A percentile compares a stretch with the other conserved stretches of the same genome.
phyloP scores from a whole-genome alignment of 75 land plant species.

The Ceratopteris richardii region DNA sequence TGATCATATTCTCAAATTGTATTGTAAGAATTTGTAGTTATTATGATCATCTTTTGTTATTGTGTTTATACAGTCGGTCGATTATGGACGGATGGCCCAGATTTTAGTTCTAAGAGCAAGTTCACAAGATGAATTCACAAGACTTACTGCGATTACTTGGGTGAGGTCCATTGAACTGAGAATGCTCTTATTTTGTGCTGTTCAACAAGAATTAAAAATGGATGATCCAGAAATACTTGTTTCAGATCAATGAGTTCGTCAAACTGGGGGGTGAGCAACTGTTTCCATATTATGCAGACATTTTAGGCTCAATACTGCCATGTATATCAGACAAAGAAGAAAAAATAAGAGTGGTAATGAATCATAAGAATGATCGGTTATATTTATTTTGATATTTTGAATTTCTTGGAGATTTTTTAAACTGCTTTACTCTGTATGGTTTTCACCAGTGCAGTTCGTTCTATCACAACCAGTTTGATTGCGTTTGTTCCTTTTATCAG shows the following conservation, averaged over 20 bases:
- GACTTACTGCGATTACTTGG: constrained; percentile 95
- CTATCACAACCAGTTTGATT: too few species aligned
- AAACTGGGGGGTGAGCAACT: constrained; percentile 97
- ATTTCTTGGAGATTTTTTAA: not conserved
- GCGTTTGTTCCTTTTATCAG: too few species aligned
- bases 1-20: too few species aligned
- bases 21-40: not conserved
- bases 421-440: not conserved
- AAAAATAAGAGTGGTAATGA: constrained; percentile 87
- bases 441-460: too few species aligned
- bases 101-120: constrained; percentile 88
- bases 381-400: not conserved
- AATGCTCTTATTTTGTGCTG: not conserved
- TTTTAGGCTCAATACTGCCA: constrained; percentile 87
- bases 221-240: not conserved
- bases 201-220: not conserved
- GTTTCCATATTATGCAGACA: constrained; percentile 91
- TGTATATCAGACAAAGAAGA: constrained; percentile 98
- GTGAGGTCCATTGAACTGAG: constrained; percentile 26
- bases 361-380: not conserved
- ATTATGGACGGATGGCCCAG: constrained; percentile 99
- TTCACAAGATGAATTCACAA: constrained; percentile 90
- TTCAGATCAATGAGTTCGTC: constrained; percentile 97
- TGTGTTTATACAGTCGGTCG: constrained; percentile 70
- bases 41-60: not conserved